Evolutionary conservation across 148 eudicot genomes (phyloP).

Genomic region (Fagopyrum tataricum): DNA sequence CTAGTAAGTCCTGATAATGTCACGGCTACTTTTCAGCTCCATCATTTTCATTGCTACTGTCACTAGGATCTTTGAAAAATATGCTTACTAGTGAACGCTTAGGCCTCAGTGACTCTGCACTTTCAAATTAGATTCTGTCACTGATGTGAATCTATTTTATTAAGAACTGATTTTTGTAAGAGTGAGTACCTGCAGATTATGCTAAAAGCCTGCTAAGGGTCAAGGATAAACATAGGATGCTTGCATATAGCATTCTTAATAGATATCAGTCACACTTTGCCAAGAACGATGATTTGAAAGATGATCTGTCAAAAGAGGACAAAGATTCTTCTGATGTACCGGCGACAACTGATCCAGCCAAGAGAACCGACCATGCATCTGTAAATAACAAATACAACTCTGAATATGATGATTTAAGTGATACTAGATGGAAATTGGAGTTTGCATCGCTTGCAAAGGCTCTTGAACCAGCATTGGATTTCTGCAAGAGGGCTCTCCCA

Average conservation of each 20-base stretch:
- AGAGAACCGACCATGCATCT: constrained; percentile 19
- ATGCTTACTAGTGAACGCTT: background rate
- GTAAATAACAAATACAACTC: constrained; percentile 36
- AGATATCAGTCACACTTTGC: constrained; percentile 46
- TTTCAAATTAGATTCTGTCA: background rate
- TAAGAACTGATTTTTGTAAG: background rate
- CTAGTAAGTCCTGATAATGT: background rate
- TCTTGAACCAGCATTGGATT: constrained; percentile 79
- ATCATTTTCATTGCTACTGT: background rate
- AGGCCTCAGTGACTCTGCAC: background rate
- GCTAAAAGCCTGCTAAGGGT: constrained; percentile 25
- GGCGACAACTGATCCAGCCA: constrained; percentile 24
- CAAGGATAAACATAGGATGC: constrained; percentile 31
- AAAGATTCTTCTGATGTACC: constrained; percentile 23
- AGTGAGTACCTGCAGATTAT: constrained; percentile 26
- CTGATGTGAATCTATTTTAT: background rate
- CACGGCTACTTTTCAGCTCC: constrained; percentile 1
- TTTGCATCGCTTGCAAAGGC: constrained; percentile 80
- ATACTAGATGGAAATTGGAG: constrained; percentile 56
- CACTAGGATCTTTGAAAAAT: background rate
- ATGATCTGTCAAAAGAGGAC: constrained; percentile 18
- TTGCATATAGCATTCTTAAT: constrained; percentile 33
- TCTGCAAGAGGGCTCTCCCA: constrained; percentile 71
- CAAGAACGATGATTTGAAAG: constrained; percentile 23
- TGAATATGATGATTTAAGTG: constrained; percentile 48